These are phyloP conservation scores for Fusarium humuli DNA, from an alignment of 2,329 filamentous ascomycete genomes.

Conservation along the genomic window DNA sequence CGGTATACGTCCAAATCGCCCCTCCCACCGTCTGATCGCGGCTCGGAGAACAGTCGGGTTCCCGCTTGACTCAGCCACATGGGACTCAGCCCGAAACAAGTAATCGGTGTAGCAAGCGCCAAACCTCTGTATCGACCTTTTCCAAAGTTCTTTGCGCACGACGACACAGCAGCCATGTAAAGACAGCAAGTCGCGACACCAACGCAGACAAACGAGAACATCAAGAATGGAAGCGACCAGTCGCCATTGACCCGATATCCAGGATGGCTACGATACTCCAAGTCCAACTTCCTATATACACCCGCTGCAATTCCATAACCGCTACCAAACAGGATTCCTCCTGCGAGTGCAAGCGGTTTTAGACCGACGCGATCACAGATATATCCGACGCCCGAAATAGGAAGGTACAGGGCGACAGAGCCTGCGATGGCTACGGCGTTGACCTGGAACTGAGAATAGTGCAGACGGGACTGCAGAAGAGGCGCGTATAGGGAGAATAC, in stretches of 20 bases:
- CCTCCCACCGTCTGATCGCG: constrained; percentile 69
- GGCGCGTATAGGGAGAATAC: constrained; percentile 95
- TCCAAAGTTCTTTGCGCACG: constrained; percentile 98
- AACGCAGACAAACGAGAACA: constrained; percentile 84
- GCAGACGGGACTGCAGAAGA: constrained; percentile 85
- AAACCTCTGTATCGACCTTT: constrained; percentile 87
- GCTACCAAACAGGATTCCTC: constrained; percentile 78
- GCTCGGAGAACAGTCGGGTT: constrained; percentile 80
- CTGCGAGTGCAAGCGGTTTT: constrained; percentile 77
- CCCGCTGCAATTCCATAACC: constrained; percentile 88
- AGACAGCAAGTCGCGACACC: constrained; percentile 87
- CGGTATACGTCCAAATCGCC: constrained; percentile 79
- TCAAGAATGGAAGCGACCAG: constrained; percentile 85
- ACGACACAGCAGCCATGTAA: constrained; percentile 92
- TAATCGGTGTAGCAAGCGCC: constrained; percentile 90
- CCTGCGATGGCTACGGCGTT: constrained; percentile 90
- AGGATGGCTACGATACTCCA: constrained; percentile 56
- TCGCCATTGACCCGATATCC: constrained; percentile 57
- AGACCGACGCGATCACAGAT: constrained; percentile 91
- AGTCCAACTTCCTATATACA: constrained; percentile 70
- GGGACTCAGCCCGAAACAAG: constrained; percentile 90
- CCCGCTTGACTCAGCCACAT: constrained; percentile 96
- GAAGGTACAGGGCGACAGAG: constrained; percentile 89
- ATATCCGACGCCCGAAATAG: constrained; percentile 90
- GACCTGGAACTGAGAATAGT: constrained; percentile 91